phyloP scores from a whole-genome alignment of 2,329 filamentous ascomycete genomes.

The Blastomyces parvus region DNA sequence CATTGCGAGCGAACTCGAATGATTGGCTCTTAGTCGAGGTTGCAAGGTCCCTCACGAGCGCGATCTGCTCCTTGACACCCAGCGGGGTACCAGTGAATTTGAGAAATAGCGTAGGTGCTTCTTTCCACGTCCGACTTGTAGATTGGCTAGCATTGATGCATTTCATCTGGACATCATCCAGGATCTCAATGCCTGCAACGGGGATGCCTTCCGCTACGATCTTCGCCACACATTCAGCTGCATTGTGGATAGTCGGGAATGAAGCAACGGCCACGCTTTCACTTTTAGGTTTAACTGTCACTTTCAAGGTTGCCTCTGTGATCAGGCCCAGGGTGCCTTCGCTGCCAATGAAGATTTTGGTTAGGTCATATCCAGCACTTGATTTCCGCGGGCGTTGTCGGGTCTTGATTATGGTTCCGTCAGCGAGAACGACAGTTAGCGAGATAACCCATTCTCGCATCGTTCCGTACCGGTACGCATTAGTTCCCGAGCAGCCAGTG shows the following conservation, averaged over 20 bases:
- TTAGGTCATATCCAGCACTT: slow-evolving; percentile 85
- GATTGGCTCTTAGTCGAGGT: slow-evolving; percentile 45
- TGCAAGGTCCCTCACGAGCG: slow-evolving; percentile 50
- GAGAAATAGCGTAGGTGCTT: slow-evolving; percentile 63
- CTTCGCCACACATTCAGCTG: slow-evolving; percentile 67
- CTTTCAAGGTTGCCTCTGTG: slow-evolving; percentile 80
- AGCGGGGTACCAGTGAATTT: slow-evolving; percentile 60
- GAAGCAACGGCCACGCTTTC: slow-evolving; percentile 71
- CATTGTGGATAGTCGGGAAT: slow-evolving; percentile 56
- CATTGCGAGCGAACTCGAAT: slow-evolving; percentile 58
- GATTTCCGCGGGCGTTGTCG: slow-evolving; percentile 80
- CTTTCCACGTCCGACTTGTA: slow-evolving; percentile 51
- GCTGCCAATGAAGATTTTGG: slow-evolving; percentile 77
- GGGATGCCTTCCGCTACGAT: slow-evolving; percentile 75
- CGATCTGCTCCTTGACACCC: slow-evolving; percentile 55
- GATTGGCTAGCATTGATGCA: slow-evolving; percentile 50
- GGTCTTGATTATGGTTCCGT: slow-evolving; percentile 84
- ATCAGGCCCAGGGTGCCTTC: slow-evolving; percentile 87
- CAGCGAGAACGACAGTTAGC: slow-evolving; percentile 78
- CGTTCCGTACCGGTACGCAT: slow-evolving; percentile 84
- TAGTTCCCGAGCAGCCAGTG: slow-evolving; percentile 58
- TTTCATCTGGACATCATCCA: slow-evolving; percentile 84
- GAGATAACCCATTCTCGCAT: slow-evolving; percentile 91
- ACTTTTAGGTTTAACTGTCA: slow-evolving; percentile 69
- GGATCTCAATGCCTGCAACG: slow-evolving; percentile 82